Evolutionary conservation across 1,139 yeast species (phyloP).

Genomic region (Blastobotrys buckinghamii): DNA sequence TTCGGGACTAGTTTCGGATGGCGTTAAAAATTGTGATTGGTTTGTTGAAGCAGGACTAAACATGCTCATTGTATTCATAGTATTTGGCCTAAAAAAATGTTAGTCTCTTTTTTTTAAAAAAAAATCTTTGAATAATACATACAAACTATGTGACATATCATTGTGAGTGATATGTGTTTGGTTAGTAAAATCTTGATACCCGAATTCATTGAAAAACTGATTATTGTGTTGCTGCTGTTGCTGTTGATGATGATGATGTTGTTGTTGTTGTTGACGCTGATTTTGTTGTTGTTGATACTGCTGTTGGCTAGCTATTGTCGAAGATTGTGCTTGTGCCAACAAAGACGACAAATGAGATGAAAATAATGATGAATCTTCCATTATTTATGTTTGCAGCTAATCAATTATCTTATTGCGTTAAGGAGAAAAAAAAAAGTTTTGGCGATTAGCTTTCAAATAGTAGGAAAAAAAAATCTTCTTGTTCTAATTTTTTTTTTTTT

Average conservation of each 20-base stretch:
- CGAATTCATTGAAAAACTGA: background rate
- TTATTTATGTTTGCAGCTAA: background rate
- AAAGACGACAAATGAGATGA: slow-evolving; percentile 24
- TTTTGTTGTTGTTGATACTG: slow-evolving; percentile 21
- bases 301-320: slow-evolving; percentile 12
- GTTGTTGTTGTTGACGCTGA: slow-evolving; percentile 13
- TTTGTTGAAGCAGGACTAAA: background rate
- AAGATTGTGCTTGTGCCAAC: slow-evolving; percentile 25
- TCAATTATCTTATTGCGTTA: too few species aligned
- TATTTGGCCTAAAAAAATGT: background rate
- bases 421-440: too few species aligned
- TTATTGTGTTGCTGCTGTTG: background rate
- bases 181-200: background rate
- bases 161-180: background rate
- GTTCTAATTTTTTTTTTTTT: too few species aligned
- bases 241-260: slow-evolving; percentile 20
- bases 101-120: background rate
- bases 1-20: slow-evolving; percentile 14
- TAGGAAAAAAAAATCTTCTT: too few species aligned
- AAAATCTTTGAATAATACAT: background rate
- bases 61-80: background rate
- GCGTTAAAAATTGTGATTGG: slow-evolving; percentile 7
- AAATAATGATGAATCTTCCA: slow-evolving; percentile 11
- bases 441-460: background rate
- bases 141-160: background rate